Base-by-base conservation (phyloP, 2,329 filamentous ascomycete species). In the Claviceps maximensis region DNA sequence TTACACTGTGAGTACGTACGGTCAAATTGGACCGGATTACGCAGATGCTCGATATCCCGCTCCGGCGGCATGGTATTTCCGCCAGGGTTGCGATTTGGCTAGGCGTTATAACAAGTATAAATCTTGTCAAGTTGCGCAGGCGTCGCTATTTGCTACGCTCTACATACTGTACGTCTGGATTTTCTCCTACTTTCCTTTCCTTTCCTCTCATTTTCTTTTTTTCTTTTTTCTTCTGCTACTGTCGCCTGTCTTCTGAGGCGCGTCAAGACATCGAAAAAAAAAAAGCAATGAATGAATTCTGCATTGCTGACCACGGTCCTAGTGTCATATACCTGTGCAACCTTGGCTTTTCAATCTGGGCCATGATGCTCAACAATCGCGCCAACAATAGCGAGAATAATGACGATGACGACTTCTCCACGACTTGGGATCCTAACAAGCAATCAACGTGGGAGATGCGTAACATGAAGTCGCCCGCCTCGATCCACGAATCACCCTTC, bases 1-100 rank as follows among this genome's bases (percentile, higher is more conserved):
- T 45, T 90, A 84, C 72, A 69, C 75, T 45, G 75, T 81, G 60
- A 84, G 81, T 67, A 69, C 84, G 55, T 82, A 83, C 65, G 82
- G 84, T 49, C 86, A 90, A 66, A 80, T 84, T 52, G 82, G 83
- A 12, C 83, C 84, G 31, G 87, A 91, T 68, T 79, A 83, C 62
- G 79, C 78, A 58, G 86, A 91, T 66, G 69, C 78, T 6, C 66
- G 73, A 45, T 77, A 82, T 60, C 77, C 77, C 5, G 82, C 82
- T 60, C 73, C 74, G 27, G 74, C 80, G 27, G 77, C 85, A 7
- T 91, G 87, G 87, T 90, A 89, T 65, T 79, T 90, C 59, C 77
- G 78, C 52, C 81, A 85, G 65, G 80, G 78, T 56, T 91, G 87
- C 69, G 72, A 68, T 51, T 74, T 84, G 40, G 82, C 83, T 2